Evolutionary conservation across 1,284 basidiomycete genomes (phyloP).

Genomic region (Cryptococcus sp.): DNA sequence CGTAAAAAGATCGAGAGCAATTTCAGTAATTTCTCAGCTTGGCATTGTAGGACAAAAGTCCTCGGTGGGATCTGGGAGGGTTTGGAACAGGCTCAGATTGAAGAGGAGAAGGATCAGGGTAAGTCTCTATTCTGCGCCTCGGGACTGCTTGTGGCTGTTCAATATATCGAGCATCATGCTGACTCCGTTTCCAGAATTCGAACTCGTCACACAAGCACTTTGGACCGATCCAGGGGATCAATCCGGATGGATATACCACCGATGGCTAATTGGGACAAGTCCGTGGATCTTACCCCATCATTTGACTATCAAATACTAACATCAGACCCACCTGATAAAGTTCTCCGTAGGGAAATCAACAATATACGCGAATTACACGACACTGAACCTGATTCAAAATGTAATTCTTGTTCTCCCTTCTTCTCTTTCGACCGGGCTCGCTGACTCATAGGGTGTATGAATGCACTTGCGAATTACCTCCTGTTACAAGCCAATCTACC

Average conservation of each 20-base stretch:
- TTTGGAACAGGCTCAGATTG: slow-evolving; percentile 53
- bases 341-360: slow-evolving; percentile 71
- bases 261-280: slow-evolving; percentile 85
- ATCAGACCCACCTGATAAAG: slow-evolving; percentile 55
- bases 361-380: slow-evolving; percentile 81
- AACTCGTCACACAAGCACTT: slow-evolving; percentile 86
- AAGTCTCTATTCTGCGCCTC: slow-evolving; percentile 17
- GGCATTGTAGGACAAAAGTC: slow-evolving; percentile 93
- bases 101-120: slow-evolving; percentile 63
- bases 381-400: slow-evolving; percentile 90
- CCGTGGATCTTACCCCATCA: slow-evolving; percentile 17
- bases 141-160: not conserved
- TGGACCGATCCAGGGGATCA: slow-evolving; percentile 96
- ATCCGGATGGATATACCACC: slow-evolving; percentile 96
- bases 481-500: slow-evolving; percentile 22
- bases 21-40: slow-evolving; percentile 97
- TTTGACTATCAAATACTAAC: slow-evolving; percentile 1
- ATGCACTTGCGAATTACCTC: slow-evolving; percentile 77
- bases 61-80: slow-evolving; percentile 64
- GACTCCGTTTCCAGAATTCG: slow-evolving; percentile 69
- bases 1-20: slow-evolving; percentile 86
- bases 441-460: slow-evolving; percentile 72
- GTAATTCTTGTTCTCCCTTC: slow-evolving; percentile 54
- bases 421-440: not conserved
- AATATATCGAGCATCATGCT: no score